Conservation (phyloP, 1,139 yeast genomes). For the Nakaseomyces sp. region DNA sequence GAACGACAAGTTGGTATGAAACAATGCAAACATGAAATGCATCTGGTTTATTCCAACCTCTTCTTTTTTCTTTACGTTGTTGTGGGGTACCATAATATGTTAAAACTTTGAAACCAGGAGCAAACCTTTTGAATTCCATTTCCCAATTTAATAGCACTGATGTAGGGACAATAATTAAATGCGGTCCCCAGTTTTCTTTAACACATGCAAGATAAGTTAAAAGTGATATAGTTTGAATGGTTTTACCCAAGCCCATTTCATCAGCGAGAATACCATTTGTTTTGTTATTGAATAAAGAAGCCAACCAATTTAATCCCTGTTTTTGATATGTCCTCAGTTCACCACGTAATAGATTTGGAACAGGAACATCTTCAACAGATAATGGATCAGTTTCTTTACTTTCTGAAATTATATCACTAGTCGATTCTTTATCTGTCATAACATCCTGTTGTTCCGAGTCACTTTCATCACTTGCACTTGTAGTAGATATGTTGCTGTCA, state of each 20-base stretch:
- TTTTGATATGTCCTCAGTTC: slow-evolving; percentile 85
- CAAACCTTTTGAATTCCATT: slow-evolving; percentile 96
- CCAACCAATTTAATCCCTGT: slow-evolving; percentile 95
- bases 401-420: background rate
- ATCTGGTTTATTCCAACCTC: slow-evolving; percentile 96
- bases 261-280: slow-evolving; percentile 97
- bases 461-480: background rate
- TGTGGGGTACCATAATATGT: slow-evolving; percentile 98
- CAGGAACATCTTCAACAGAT: slow-evolving; percentile 63
- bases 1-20: slow-evolving; percentile 91
- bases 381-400: slow-evolving; percentile 35
- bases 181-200: slow-evolving; percentile 96
- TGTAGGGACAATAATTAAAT: slow-evolving; percentile 91
- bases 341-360: slow-evolving; percentile 67
- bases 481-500: slow-evolving; percentile 13
- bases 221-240: slow-evolving; percentile 89
- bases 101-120: slow-evolving; percentile 93
- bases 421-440: background rate
- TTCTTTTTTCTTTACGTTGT: slow-evolving; percentile 89
- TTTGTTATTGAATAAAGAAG: slow-evolving; percentile 81
- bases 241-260: slow-evolving; percentile 98
- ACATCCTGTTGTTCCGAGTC: background rate
- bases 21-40: slow-evolving; percentile 96
- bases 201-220: slow-evolving; percentile 86
- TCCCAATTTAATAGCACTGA: slow-evolving; percentile 99